These are phyloP conservation scores for Metschnikowia reukaufii DNA, from an alignment of 805 yeast genomes.

Conservation along the genomic window DNA sequence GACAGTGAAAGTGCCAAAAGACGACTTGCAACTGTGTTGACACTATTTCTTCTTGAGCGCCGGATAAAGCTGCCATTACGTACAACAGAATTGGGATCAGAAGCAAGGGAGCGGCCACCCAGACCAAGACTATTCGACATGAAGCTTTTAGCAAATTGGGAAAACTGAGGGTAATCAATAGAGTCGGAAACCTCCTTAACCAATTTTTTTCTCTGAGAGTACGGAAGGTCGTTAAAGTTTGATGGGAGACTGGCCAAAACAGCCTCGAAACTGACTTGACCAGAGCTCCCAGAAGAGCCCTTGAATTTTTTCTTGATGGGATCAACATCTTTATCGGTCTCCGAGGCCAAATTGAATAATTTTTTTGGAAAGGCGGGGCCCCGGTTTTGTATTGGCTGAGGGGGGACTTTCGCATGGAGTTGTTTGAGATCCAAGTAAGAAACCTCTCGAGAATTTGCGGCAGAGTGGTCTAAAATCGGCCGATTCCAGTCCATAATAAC, in stretches of 20 bases:
- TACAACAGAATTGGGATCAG: constrained; percentile 16
- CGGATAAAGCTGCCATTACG: constrained; percentile 32
- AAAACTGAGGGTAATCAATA: constrained; percentile 45
- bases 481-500: constrained; percentile 51
- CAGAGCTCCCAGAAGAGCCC: constrained; percentile 20
- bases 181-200: constrained; percentile 39
- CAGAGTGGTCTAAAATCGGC: constrained; percentile 32
- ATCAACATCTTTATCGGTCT: constrained; percentile 6
- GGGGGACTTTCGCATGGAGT: constrained; percentile 45
- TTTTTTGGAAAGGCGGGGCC: constrained; percentile 12
- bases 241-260: constrained; percentile 36
- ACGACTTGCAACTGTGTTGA: constrained; percentile 42
- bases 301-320: constrained; percentile 29
- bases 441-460: constrained; percentile 32
- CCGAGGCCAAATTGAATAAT: constrained; percentile 7
- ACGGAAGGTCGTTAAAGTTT: constrained; percentile 56
- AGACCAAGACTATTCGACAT: constrained; percentile 26
- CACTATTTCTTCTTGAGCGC: constrained; percentile 31
- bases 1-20: constrained; percentile 39
- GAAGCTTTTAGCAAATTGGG: constrained; percentile 39
- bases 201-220: constrained; percentile 56
- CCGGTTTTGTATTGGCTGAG: constrained; percentile 37
- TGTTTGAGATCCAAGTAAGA: constrained; percentile 42
- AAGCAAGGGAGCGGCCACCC: constrained; percentile 21
- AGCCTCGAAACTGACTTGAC: constrained; percentile 39